Conservation (phyloP, 345 rosid genomes). For the Zanthoxylum bungeanum region DNA sequence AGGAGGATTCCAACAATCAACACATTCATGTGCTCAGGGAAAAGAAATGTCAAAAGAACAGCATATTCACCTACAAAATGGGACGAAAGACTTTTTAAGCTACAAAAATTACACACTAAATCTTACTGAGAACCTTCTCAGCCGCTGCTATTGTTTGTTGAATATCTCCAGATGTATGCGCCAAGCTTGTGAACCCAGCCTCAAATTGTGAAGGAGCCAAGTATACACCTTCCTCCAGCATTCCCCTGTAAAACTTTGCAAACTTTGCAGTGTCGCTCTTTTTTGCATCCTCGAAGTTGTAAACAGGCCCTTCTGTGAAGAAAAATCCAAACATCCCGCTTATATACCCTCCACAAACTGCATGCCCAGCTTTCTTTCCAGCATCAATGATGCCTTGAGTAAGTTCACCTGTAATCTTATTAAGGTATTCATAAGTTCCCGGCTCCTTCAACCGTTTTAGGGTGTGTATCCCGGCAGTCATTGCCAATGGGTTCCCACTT, state of each 20-base stretch:
- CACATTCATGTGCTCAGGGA: conserved; percentile 1
- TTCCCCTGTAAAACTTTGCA: conserved; percentile 67
- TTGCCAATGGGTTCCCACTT: conserved; percentile 94
- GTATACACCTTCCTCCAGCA: conserved; percentile 95
- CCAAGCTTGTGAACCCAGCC: conserved; percentile 94
- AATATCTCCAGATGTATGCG: conserved; percentile 74
- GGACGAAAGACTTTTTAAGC: not conserved
- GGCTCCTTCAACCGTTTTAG: conserved; percentile 66
- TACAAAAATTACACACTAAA: conserved; percentile 30
- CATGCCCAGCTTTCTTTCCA: conserved; percentile 82
- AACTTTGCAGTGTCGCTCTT: conserved; percentile 79
- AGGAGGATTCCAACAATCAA: not conserved
- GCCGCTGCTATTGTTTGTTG: conserved; percentile 75
- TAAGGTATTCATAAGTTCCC: conserved; percentile 73
- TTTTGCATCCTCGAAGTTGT: conserved; percentile 78
- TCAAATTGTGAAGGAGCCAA: conserved; percentile 97
- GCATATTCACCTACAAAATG: conserved; percentile 16
- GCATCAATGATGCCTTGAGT: conserved; percentile 68
- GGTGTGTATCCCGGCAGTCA: conserved; percentile 89
- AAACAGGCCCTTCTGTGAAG: conserved; percentile 85
- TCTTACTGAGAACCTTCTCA: conserved; percentile 61
- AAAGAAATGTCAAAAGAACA: not conserved
- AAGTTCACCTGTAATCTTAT: conserved; percentile 69
- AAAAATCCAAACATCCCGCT: conserved; percentile 95
- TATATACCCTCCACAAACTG: conserved; percentile 80